phyloP scores from a whole-genome alignment of 768 basidiomycete genomes.

The Thelephora ganbajun region DNA sequence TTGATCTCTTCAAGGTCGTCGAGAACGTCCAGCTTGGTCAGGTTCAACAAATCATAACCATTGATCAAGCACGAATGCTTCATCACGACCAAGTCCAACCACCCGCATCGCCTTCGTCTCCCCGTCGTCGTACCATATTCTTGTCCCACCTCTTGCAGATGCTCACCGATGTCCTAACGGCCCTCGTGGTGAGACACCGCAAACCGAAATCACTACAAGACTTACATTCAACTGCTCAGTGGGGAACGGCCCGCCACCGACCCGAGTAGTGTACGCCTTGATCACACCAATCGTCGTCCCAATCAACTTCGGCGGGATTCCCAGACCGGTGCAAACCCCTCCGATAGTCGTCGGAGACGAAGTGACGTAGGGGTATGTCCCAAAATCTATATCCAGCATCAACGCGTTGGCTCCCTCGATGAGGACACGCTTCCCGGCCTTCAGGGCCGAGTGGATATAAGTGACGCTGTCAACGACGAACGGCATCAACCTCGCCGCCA shows the following conservation, averaged over 20 bases:
- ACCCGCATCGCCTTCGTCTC: constrained; percentile 84
- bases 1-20: constrained; percentile 80
- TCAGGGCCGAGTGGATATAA: constrained; percentile 73
- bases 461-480: constrained; percentile 82
- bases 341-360: constrained; percentile 89
- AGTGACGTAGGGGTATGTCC: constrained; percentile 96
- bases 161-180: constrained; percentile 59
- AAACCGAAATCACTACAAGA: constrained; percentile 17
- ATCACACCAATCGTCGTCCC: constrained; percentile 86
- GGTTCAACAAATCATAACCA: constrained; percentile 85
- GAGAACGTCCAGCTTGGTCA: constrained; percentile 93
- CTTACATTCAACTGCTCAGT: constrained; percentile 85
- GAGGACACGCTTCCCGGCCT: constrained; percentile 63
- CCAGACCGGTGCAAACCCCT: constrained; percentile 95
- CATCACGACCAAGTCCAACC: constrained; percentile 95
- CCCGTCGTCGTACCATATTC: constrained; percentile 94
- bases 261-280: constrained; percentile 97
- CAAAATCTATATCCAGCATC: constrained; percentile 97
- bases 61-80: constrained; percentile 89
- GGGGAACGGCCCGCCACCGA: constrained; percentile 98
- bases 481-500: constrained; percentile 75
- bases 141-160: constrained; percentile 85
- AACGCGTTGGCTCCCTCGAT: constrained; percentile 97
- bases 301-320: constrained; percentile 81
- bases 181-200: no score